Evolutionary conservation across 2,329 filamentous ascomycete genomes (phyloP).

Genomic region (Colletotrichum tamarilloi): DNA sequence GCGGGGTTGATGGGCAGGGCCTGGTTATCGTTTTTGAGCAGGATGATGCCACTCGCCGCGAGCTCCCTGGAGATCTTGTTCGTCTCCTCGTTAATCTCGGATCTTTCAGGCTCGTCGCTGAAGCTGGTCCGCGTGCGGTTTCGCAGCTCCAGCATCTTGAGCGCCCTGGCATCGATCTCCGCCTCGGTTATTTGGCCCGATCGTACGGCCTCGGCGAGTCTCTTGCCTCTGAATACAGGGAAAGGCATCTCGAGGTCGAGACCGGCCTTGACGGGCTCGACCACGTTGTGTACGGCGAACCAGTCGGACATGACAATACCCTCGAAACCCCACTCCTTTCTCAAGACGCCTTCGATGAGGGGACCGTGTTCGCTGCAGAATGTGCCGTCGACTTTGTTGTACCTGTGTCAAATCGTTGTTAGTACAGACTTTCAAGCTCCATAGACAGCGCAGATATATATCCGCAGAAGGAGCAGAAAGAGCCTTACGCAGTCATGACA

Average conservation of each 20-base stretch:
- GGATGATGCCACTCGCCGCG: conserved; percentile 35
- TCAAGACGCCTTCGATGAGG: conserved; percentile 41
- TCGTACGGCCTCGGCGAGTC: conserved; percentile 35
- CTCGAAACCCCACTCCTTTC: conserved; percentile 47
- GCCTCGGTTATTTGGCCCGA: conserved; percentile 28
- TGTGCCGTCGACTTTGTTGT: conserved; percentile 43
- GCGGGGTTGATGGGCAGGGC: conserved; percentile 5
- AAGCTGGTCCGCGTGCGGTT: conserved; percentile 24
- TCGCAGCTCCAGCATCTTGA: conserved; percentile 33
- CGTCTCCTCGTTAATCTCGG: conserved; percentile 32
- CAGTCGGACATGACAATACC: conserved; percentile 49
- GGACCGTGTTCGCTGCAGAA: conserved; percentile 39
- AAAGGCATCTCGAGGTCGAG: conserved; percentile 49
- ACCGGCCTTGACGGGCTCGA: conserved; percentile 43
- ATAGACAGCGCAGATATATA: no score
- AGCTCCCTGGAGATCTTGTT: conserved; percentile 34
- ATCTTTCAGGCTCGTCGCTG: conserved; percentile 25
- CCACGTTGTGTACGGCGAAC: conserved; percentile 46
- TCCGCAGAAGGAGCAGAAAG: no score
- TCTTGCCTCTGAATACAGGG: conserved; percentile 36
- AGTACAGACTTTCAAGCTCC: neutral
- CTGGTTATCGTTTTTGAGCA: conserved; percentile 35
- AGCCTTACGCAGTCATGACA: conserved; percentile 36
- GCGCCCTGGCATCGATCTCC: conserved; percentile 32
- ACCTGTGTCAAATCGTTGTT: conserved; percentile 32